Conservation (phyloP, 305 asterid genomes). For the Solanum hybrid region DNA sequence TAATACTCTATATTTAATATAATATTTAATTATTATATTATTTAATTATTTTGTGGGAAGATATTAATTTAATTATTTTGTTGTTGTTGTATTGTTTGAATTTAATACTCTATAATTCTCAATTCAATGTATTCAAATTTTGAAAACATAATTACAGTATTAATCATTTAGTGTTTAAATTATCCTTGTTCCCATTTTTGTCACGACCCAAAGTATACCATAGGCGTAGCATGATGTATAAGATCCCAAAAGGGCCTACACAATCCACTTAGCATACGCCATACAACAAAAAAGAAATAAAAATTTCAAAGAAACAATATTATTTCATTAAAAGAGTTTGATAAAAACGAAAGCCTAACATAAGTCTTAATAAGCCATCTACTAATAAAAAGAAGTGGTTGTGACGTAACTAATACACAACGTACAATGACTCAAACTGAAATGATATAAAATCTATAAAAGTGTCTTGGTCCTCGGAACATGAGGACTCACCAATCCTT, state of each 20-base stretch:
- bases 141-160: too few relatives aligned
- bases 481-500: not conserved
- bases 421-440: not conserved
- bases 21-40: too few relatives aligned
- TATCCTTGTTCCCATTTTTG: not conserved
- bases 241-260: not conserved
- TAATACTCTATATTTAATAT: too few relatives aligned
- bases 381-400: not conserved
- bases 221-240: not conserved
- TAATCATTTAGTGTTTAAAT: too few relatives aligned
- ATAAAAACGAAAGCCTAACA: too few relatives aligned
- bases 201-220: not conserved
- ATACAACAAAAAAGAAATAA: not conserved
- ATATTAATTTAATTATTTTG: too few relatives aligned
- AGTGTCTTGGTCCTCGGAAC: not conserved
- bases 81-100: not conserved
- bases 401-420: not conserved
- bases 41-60: not conserved
- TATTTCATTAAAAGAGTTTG: not conserved
- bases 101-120: not conserved
- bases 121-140: too few relatives aligned
- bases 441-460: too few relatives aligned
- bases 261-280: not conserved
- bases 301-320: not conserved
- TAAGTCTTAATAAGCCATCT: too few relatives aligned